Conservation (phyloP, 495 filamentous ascomycete genomes). For the Lophiotrema nucula region DNA sequence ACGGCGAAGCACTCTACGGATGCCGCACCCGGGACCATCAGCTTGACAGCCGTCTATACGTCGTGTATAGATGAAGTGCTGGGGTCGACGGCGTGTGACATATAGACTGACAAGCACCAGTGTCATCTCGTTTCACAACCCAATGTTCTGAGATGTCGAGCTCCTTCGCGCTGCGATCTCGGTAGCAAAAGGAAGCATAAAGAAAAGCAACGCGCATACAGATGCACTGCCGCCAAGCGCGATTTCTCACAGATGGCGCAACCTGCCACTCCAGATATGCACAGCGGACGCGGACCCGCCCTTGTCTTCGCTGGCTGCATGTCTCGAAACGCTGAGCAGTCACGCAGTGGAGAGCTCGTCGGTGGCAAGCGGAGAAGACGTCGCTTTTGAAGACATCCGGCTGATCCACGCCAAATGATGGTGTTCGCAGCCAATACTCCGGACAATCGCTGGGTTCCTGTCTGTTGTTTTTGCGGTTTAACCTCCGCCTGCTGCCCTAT, state of each 20-base stretch:
- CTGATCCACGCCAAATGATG: no score
- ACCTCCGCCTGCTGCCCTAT: not conserved
- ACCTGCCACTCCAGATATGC: not conserved
- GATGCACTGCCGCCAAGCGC: not conserved
- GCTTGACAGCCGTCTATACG: not conserved
- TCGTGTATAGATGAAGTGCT: not conserved
- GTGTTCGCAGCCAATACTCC: not conserved
- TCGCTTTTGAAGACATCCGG: not conserved
- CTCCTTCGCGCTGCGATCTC: not conserved
- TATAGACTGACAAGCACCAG: not conserved
- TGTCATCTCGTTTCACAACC: not conserved
- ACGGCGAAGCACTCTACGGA: no score
- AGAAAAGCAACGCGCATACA: constrained; percentile 1
- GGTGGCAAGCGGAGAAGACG: not conserved
- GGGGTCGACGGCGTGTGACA: not conserved
- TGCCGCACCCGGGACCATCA: not conserved
- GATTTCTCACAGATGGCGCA: constrained; percentile 19
- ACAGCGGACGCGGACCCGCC: not conserved
- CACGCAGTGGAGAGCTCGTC: not conserved
- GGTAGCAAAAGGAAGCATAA: not conserved
- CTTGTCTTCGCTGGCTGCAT: not conserved
- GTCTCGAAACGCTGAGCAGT: not conserved
- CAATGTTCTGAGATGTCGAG: not conserved
- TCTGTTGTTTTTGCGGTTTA: not conserved
- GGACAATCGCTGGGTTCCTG: not conserved